These are phyloP conservation scores for Gorgonomyces haynaldii DNA, from an alignment of 192 early-diverging fungal genomes.

Conservation along the genomic window DNA sequence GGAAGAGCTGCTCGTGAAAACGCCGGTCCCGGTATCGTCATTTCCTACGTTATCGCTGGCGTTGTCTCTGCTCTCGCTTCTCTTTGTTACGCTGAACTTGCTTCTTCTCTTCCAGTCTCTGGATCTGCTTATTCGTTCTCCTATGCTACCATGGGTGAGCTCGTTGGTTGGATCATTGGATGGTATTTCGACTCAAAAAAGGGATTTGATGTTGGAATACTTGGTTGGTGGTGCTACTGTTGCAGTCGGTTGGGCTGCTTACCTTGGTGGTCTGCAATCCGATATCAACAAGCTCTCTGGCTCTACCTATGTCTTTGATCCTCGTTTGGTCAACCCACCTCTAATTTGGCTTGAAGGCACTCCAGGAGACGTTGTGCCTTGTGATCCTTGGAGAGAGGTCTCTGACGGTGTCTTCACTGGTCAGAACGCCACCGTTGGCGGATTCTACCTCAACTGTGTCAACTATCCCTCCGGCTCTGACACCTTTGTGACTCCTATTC, in stretches of 20 bases:
- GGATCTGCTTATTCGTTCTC: conserved; percentile 79
- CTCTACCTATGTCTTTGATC: conserved; percentile 21
- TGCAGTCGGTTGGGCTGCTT: conserved; percentile 71
- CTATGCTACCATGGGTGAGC: conserved; percentile 78
- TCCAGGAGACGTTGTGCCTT: not conserved
- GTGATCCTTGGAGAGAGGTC: too few relatives aligned
- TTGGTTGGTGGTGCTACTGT: conserved; percentile 74
- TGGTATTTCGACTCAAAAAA: too few relatives aligned
- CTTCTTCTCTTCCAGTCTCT: conserved; percentile 73
- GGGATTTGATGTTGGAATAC: conserved; percentile 81
- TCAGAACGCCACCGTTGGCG: not conserved
- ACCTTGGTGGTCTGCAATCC: conserved; percentile 57
- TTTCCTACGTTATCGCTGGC: conserved; percentile 72
- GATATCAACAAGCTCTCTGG: conserved; percentile 58
- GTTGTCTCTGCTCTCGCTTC: conserved; percentile 61
- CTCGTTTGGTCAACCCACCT: conserved; percentile 55
- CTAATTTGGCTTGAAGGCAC: conserved; percentile 48
- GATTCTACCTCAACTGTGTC: conserved; percentile 8
- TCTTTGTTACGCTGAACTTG: conserved; percentile 78
- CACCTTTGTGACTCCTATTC: conserved; percentile 10
- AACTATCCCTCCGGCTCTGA: conserved; percentile 1
- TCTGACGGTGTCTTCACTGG: not conserved
- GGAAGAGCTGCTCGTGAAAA: conserved; percentile 61
- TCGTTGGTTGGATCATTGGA: conserved; percentile 81
- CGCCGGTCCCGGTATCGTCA: conserved; percentile 71